Base-by-base conservation (phyloP, 768 basidiomycete genomes). In the Suillus lakei region DNA sequence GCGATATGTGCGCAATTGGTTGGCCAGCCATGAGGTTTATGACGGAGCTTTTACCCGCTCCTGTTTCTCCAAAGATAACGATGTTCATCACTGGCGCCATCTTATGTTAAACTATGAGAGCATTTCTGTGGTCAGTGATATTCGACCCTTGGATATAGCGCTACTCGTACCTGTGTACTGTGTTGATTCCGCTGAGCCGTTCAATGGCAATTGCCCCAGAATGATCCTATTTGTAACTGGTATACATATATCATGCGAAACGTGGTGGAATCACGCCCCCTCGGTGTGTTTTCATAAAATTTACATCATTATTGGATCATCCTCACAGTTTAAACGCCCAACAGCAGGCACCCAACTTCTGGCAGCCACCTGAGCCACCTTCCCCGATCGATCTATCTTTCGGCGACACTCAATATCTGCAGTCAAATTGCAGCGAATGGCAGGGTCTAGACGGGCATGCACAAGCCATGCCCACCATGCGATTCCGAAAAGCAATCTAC, bases 51-150 rank as follows among this genome's bases (percentile, higher is more conserved):
- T 76, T 76, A n/a, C 75, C 75, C 2, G 75, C 67, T 18, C 83
- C 83, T 0, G 79, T 78, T 68, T 83, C 82, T 8, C 83, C 83
- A 62, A 84, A 84, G 2, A 84, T 46, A 48, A 84, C 74, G 61
- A 83, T 72, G 64, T 84, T 84, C 58, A 73, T 13, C 46, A 4
- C 12, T 46, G 23, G n/a, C 6, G 46, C 55, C 55, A 26, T 58
- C 23, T 30, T 53, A 9, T 54, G 18, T 32, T 30, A 21, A 10
- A n/a, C 30, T 39, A 50, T 16, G 21, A 15, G 15, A 5, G 26
- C 26, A 28, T 15, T 28, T 26, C 3, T 39, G 9, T 18, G 10
- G 23, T 59, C 56, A 59, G 38, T 21, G 38, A 23, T 28, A 13
- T 59, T 39, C 16, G 10, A 28, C 26, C 26, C 5, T 59, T 28